Percentiles rank a stretch among this genome's conserved stretches.
phyloP scores from a whole-genome alignment of 2,329 filamentous ascomycete species.

The Microdochium trichocladiopsis region DNA sequence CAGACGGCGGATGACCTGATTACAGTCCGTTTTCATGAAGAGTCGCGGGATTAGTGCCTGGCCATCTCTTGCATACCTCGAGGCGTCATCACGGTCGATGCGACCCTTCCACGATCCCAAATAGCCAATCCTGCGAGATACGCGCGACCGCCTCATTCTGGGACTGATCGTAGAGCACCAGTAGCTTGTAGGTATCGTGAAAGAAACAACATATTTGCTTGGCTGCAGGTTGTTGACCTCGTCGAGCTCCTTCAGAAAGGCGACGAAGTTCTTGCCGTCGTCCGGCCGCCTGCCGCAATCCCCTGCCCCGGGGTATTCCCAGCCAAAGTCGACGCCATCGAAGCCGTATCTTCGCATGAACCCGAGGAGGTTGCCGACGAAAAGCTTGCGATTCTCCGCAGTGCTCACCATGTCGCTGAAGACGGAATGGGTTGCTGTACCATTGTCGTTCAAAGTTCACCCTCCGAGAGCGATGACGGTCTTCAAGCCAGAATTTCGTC shows the following conservation, averaged over 20 bases:
- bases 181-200: constrained; percentile 11
- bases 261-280: constrained; percentile 12
- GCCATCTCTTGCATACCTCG: too few species aligned
- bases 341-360: constrained; percentile 15
- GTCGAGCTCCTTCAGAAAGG: constrained; percentile 33
- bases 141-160: too few species aligned
- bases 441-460: constrained; percentile 28
- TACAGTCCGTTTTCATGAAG: too few species aligned
- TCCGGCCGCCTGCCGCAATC: constrained; percentile 12
- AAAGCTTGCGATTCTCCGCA: constrained; percentile 5
- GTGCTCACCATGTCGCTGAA: constrained; percentile 15
- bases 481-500: constrained; percentile 15
- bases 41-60: too few species aligned
- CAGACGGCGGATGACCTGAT: too few species aligned
- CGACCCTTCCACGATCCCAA: too few species aligned
- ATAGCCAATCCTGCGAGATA: too few species aligned
- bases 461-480: constrained; percentile 30
- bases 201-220: constrained; percentile 5
- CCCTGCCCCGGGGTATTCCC: constrained; percentile 14
- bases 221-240: constrained; percentile 2
- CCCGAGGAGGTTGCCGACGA: constrained; percentile 10
- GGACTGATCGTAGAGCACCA: too few species aligned
- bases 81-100: too few species aligned
- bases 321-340: constrained; percentile 17
- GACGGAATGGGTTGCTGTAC: constrained; percentile 10